Percentiles rank a stretch among this genome's conserved stretches.
These are phyloP conservation scores for Trichoderma sp. DNA, from an alignment of 2,329 filamentous ascomycete species.

Conservation along the genomic window DNA sequence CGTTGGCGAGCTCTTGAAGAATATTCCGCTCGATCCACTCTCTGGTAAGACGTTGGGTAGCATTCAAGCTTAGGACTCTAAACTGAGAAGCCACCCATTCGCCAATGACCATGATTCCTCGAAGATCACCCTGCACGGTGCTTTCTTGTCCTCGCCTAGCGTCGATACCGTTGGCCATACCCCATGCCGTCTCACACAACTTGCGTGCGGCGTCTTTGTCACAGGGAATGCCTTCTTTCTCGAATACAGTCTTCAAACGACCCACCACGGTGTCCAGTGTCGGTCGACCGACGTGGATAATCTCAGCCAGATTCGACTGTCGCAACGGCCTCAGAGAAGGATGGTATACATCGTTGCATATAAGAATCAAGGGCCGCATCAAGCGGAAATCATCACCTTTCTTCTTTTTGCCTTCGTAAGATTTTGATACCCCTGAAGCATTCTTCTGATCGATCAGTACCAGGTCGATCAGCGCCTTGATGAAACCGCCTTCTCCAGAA, in stretches of 20 bases:
- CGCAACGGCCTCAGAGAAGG: constrained; percentile 83
- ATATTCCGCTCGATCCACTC: constrained; percentile 78
- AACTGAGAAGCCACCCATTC: constrained; percentile 83
- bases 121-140: constrained; percentile 72
- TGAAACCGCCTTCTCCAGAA: constrained; percentile 88
- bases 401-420: constrained; percentile 50
- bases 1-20: constrained; percentile 67
- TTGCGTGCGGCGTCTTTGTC: constrained; percentile 88
- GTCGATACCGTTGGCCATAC: constrained; percentile 73
- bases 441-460: constrained; percentile 88
- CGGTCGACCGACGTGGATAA: constrained; percentile 89
- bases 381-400: constrained; percentile 86
- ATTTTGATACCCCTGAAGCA: constrained; percentile 37
- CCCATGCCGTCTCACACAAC: constrained; percentile 82
- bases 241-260: constrained; percentile 81
- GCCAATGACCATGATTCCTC: constrained; percentile 82
- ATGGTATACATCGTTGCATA: constrained; percentile 97
- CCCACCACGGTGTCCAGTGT: constrained; percentile 82
- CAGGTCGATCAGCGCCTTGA: constrained; percentile 92
- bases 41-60: constrained; percentile 61
- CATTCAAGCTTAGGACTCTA: constrained; percentile 51
- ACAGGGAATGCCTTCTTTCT: constrained; percentile 84
- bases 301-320: constrained; percentile 82
- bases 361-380: constrained; percentile 84
- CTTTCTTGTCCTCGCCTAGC: constrained; percentile 69